Percentiles rank a stretch among this genome's conserved stretches.
Evolutionary conservation across 352 stramenopile genomes (phyloP).

Genomic region (Phytopythium sindhum): DNA sequence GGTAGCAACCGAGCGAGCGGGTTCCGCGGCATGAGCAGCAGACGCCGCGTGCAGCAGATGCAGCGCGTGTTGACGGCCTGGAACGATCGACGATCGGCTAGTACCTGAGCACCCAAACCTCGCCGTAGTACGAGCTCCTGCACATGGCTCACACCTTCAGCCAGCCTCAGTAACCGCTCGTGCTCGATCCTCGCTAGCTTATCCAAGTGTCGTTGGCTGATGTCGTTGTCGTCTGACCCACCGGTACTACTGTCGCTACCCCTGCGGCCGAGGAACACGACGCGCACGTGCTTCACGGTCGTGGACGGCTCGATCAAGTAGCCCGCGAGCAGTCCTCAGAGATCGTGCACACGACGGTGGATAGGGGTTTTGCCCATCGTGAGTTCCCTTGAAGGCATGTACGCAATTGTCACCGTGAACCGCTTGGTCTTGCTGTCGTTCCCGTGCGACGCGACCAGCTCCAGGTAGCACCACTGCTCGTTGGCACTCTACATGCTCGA

Average conservation of each 20-base stretch:
- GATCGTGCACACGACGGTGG: constrained; percentile 21
- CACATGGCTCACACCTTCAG: constrained; percentile 21
- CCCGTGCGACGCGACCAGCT: constrained; percentile 11
- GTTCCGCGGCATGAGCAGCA: constrained; percentile 7
- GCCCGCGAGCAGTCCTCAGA: constrained; percentile 20
- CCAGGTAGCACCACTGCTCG: constrained; percentile 46
- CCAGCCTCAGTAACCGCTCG: constrained; percentile 24
- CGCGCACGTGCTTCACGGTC: constrained; percentile 20
- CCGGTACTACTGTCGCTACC: constrained; percentile 3
- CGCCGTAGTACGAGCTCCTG: constrained; percentile 23
- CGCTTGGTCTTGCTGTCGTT: constrained; percentile 9
- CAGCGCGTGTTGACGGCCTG: constrained; percentile 21
- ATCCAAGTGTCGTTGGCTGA: neutral
- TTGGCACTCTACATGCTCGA: constrained; percentile 33
- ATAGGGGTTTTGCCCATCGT: constrained; percentile 21
- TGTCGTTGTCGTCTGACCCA: neutral
- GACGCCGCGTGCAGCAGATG: constrained; percentile 25
- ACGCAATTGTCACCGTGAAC: constrained; percentile 32
- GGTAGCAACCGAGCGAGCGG: too few relatives aligned
- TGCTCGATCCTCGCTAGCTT: constrained; percentile 14
- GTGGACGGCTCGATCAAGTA: constrained; percentile 31
- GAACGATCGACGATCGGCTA: constrained; percentile 18
- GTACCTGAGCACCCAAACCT: constrained; percentile 22
- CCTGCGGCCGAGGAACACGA: constrained; percentile 35
- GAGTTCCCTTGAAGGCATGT: constrained; percentile 29